Evolutionary conservation across 345 rosid genomes (phyloP), one percentile per base, ranked within the genome.

Genomic region (Iberis pinnata): DNA sequence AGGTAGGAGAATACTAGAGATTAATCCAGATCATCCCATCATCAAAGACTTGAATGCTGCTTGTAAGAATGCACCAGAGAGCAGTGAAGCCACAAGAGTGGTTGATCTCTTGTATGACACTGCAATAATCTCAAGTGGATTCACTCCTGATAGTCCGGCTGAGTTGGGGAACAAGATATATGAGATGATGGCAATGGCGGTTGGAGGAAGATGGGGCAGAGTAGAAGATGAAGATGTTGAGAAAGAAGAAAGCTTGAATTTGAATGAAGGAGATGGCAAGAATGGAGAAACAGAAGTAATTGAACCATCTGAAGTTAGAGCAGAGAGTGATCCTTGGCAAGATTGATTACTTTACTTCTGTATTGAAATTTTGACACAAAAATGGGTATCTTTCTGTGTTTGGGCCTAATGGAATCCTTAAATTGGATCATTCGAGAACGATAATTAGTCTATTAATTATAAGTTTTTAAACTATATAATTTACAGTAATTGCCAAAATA

Each of bases 171-270:
- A 75, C 79, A 93, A 88, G 78, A 88, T 93, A 49, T 88, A 93
- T 9, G 95, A 93, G 73, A 88, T 93, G 92, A 93, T 93, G 94
- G 86, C 90, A 1, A 77, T 93, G 84, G 99, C 99, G 12, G 82
- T 93, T 10, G 97, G 97, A 33, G 97, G 97, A 43, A 81, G 95
- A 80, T 93, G 99, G 99, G 98, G 95, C 16, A 74, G 93, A 65
- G 72, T 72, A 8, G 93, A 84, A 37, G 81, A 66, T 5, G 81
- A 60, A 2, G 49, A 9, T 9, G 75, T 49, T 24, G 67, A 18
- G 9, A 73, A 59, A 4, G 75, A 65, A 39, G 76, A 52, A 25
- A 41, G 56, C 64, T 47, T 63, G 2, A 51, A 8, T 17, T 44
- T 59, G 1, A 61, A 8, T 38, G 47, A 48, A 0, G 49, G 29